phyloP scores from a whole-genome alignment of 495 filamentous ascomycete genomes.

The Penicillium manginii region DNA sequence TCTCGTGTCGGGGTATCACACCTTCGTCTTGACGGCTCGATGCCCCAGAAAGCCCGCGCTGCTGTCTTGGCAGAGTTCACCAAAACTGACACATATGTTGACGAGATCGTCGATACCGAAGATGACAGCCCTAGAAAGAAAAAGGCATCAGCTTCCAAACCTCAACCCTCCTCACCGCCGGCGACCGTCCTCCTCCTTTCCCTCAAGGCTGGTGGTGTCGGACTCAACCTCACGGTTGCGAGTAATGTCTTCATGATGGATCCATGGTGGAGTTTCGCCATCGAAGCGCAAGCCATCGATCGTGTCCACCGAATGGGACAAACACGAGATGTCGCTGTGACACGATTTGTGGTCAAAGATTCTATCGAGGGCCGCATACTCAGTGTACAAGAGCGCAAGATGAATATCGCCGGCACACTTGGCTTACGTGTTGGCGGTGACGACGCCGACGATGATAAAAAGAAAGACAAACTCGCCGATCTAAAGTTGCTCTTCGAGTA shows the following conservation, averaged over 20 bases:
- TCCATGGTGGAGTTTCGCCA: slow-evolving; percentile 98
- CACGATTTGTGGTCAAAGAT: slow-evolving; percentile 82
- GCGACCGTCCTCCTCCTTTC: slow-evolving; percentile 74
- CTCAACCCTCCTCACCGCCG: slow-evolving; percentile 25
- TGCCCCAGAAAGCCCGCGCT: slow-evolving; percentile 82
- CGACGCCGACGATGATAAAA: slow-evolving; percentile 89
- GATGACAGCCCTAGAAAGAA: slow-evolving; percentile 14
- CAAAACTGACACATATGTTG: slow-evolving; percentile 44
- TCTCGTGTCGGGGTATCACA: slow-evolving; percentile 69
- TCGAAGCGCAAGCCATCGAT: slow-evolving; percentile 97
- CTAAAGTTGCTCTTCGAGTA: slow-evolving; percentile 88
- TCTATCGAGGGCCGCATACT: slow-evolving; percentile 96
- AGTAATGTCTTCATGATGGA: slow-evolving; percentile 97
- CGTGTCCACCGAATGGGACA: slow-evolving; percentile 99
- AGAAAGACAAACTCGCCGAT: slow-evolving; percentile 87
- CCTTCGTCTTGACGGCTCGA: slow-evolving; percentile 88
- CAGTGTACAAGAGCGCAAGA: slow-evolving; percentile 92
- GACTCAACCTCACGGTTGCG: slow-evolving; percentile 87
- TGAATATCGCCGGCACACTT: slow-evolving; percentile 78
- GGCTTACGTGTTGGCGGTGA: slow-evolving; percentile 70
- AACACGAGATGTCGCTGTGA: slow-evolving; percentile 79
- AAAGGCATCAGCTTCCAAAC: slow-evolving; percentile 28
- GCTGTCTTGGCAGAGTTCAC: slow-evolving; percentile 73
- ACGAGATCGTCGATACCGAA: slow-evolving; percentile 40
- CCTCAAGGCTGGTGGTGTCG: slow-evolving; percentile 89